Evolutionary conservation across 148 eudicot genomes (phyloP), one percentile per base, ranked within the genome.

Genomic region (Vaccinium darrowii): DNA sequence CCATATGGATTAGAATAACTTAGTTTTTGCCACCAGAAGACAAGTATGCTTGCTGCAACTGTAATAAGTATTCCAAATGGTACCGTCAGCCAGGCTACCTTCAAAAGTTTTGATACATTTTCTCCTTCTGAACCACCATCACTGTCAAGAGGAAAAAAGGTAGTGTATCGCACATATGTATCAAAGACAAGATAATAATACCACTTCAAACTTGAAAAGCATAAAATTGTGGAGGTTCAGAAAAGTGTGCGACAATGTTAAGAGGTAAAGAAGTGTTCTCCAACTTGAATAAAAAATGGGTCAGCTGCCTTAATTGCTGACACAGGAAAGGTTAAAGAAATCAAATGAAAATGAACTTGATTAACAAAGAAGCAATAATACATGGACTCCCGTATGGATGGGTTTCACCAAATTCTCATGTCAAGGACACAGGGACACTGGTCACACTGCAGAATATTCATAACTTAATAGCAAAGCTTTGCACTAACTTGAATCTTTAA

Each of bases 21-120:
- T 81, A 97, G 87, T 7, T 82, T 90, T 91, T 97, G 95, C 96
- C 94, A 95, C 99, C 98, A 93, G 88, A 97, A 97, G 89, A 97
- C 87, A 84, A 90, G 65, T 54, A 88, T 33, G 86, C 96, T 91
- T 79, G 93, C 96, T 78, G 87, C 87, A 63, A 88, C 33, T 23
- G 98, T 94, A 86, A 93, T 82, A 71, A 92, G 76, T 82, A 91
- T 88, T 86, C 99, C 99, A 75, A 94, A 87, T 62, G 98, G 98
- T 84, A 95, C 86, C 85, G 94, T 92, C 79, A 95, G 81, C 99
- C 98, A 95, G 12, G 99, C 97, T 87, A 95, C 90, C 91, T 89
- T 94, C 90, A 95, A 91, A 58, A 97, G 86, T 83, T 93, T 93
- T 54, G 93, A 87, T 27, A 90, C 90, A 88, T 91, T 89, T 73